These are phyloP conservation scores for Neurospora crassa DNA, from an alignment of 2,329 filamentous ascomycete species.

Conservation along the genomic window DNA sequence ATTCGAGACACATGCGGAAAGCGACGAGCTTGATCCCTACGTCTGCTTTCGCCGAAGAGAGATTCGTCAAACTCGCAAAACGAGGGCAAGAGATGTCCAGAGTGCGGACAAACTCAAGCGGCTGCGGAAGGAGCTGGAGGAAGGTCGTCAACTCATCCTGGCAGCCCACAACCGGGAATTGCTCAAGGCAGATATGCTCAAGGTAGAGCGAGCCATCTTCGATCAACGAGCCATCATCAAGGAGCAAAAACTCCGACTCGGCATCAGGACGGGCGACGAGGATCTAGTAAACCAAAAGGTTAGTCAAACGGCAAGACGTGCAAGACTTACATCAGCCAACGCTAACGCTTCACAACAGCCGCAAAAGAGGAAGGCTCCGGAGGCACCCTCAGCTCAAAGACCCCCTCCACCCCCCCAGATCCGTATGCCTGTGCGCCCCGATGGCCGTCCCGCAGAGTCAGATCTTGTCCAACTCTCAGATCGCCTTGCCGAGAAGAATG, in stretches of 20 bases:
- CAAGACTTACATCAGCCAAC: conserved; percentile 11
- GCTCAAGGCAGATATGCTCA: conserved; percentile 66
- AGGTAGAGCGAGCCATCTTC: conserved; percentile 68
- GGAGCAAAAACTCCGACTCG: conserved; percentile 77
- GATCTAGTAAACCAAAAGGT: conserved; percentile 93
- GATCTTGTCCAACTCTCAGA: conserved; percentile 73
- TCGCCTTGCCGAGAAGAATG: conserved; percentile 70
- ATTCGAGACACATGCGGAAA: conserved; percentile 89
- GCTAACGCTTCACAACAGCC: conserved; percentile 39
- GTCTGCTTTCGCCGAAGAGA: conserved; percentile 96
- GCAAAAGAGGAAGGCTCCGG: conserved; percentile 60
- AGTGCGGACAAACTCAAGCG: conserved; percentile 91
- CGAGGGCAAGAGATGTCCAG: conserved; percentile 84
- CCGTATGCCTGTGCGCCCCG: conserved; percentile 59
- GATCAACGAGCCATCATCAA: conserved; percentile 75
- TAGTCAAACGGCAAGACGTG: conserved; percentile 23
- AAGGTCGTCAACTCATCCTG: conserved; percentile 70
- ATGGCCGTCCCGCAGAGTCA: conserved; percentile 63
- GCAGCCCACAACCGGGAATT: conserved; percentile 73
- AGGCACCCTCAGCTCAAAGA: conserved; percentile 49
- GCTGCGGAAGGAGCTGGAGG: conserved; percentile 81
- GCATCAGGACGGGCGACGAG: conserved; percentile 88
- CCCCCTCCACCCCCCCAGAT: conserved; percentile 54
- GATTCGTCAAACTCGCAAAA: conserved; percentile 89
- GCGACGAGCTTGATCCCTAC: conserved; percentile 92